Evolutionary conservation across 345 rosid genomes (phyloP).

Genomic region (Gossypium ekmanianum): DNA sequence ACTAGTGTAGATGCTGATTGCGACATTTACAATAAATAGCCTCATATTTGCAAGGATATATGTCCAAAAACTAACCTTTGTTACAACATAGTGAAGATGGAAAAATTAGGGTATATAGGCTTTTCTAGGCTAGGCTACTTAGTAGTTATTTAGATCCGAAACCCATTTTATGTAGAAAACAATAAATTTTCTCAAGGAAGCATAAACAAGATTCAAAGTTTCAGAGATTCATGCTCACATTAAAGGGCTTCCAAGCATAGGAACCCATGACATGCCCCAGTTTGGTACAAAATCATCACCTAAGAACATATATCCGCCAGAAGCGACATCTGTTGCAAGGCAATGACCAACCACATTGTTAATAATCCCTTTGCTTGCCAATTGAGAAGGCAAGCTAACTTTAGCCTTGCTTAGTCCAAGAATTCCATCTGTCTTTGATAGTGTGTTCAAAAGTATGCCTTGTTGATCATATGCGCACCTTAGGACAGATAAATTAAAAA

Average conservation of each 20-base stretch:
- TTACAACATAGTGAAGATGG: background rate
- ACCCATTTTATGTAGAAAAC: background rate
- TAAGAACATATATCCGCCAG: slow-evolving; percentile 82
- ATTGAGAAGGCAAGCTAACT: slow-evolving; percentile 89
- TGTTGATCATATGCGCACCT: slow-evolving; percentile 98
- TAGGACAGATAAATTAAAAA: slow-evolving; percentile 10
- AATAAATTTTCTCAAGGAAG: background rate
- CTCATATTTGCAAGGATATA: background rate
- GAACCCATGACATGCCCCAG: slow-evolving; percentile 79
- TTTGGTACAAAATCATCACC: slow-evolving; percentile 77
- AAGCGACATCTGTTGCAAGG: slow-evolving; percentile 49
- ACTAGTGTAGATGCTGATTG: background rate
- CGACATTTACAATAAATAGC: background rate
- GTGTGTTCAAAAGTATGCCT: slow-evolving; percentile 65
- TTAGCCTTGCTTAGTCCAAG: slow-evolving; percentile 83
- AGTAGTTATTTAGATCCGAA: background rate
- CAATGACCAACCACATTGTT: slow-evolving; percentile 88
- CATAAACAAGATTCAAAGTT: slow-evolving; percentile 14
- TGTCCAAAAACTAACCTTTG: background rate
- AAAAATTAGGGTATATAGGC: background rate
- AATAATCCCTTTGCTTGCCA: slow-evolving; percentile 74
- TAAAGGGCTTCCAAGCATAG: slow-evolving; percentile 57
- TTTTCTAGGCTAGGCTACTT: slow-evolving; percentile 1
- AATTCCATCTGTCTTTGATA: slow-evolving; percentile 80
- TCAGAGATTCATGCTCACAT: slow-evolving; percentile 43